Evolutionary conservation across 768 basidiomycete genomes (phyloP), one percentile per base, ranked within the genome.

Genomic region (Hortiboletus campestris): DNA sequence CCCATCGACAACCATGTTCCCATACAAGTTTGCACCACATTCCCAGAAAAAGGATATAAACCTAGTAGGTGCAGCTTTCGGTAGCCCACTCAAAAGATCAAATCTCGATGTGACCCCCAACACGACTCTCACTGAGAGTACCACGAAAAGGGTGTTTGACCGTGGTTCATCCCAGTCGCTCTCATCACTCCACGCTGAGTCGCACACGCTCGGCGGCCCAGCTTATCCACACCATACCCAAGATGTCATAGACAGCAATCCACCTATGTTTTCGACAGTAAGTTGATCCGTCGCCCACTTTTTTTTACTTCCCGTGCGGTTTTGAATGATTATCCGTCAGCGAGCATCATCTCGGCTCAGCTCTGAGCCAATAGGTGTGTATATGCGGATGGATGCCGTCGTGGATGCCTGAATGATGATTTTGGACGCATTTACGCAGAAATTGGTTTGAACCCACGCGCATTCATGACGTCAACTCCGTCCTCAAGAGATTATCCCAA

Each of bases 301-400:
- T 2, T 32, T 9, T 4, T 25, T 20, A 5, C 20, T 31, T 20
- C 19, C 6, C 17, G 1, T 16, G 12, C 19, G 6, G n/a, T 31
- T 29, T 36, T 36, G n/a, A 56, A 42, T 17, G 5, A 32, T 47
- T 34, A 4, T 16, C 5, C 4, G 2, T 3, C 22, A 67, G 66
- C 60, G 58, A 54, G 17, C 46, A 17, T 31, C 58, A 9, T 55
- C 46, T 50, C 49, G 45, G 13, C 36, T 49, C 16, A 53, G 47
- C 17, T 56, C 59, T 8, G 61, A 63, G 10, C 45, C 52, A 46
- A 42, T 47, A 28, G 69, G 69, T 72, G 55, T 5, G 62, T 65
- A 50, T 69, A 65, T 65, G 59, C 63, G 56, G 46, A 22, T 31
- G 17, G 4, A 42, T 34, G 9, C 16, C 11, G 41, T 46, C 16